These are phyloP conservation scores for Talaromyces nanjingensis DNA, from an alignment of 495 filamentous ascomycete genomes.

Conservation along the genomic window DNA sequence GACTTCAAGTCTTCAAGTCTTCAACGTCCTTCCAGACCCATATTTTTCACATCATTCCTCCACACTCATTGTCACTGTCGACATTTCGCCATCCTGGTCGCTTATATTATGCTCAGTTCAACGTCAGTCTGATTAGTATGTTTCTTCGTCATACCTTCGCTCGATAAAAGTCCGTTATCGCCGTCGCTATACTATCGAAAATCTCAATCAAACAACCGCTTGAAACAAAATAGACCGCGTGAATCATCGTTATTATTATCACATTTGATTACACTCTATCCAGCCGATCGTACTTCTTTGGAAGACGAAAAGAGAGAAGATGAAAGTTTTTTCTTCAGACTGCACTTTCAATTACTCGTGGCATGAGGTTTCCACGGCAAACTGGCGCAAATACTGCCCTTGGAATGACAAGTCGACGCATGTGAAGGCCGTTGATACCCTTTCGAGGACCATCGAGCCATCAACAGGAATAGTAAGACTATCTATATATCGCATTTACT, in stretches of 20 bases:
- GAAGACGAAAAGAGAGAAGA: constrained; percentile 25
- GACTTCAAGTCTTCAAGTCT: not conserved
- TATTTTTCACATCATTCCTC: constrained; percentile 1
- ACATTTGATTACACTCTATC: not conserved
- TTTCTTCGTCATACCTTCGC: not conserved
- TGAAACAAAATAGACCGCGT: not conserved
- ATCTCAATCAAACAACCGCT: not conserved
- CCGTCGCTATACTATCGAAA: not conserved
- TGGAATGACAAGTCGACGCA: constrained; percentile 96
- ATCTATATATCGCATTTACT: not conserved
- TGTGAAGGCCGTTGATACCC: constrained; percentile 88
- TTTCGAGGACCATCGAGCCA: constrained; percentile 74
- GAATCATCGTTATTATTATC: not conserved
- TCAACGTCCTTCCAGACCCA: not conserved
- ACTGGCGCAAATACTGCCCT: constrained; percentile 97
- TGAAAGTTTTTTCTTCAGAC: constrained; percentile 89
- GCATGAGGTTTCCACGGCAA: constrained; percentile 97
- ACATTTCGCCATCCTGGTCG: not conserved
- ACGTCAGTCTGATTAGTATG: not conserved
- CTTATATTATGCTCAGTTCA: not conserved
- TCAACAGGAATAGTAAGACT: constrained; percentile 70
- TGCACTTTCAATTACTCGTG: constrained; percentile 95
- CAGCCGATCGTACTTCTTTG: not conserved
- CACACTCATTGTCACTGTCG: not conserved
- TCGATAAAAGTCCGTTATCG: not conserved